Base-by-base conservation (phyloP, 768 basidiomycete species). In the Leccinellum luteum region DNA sequence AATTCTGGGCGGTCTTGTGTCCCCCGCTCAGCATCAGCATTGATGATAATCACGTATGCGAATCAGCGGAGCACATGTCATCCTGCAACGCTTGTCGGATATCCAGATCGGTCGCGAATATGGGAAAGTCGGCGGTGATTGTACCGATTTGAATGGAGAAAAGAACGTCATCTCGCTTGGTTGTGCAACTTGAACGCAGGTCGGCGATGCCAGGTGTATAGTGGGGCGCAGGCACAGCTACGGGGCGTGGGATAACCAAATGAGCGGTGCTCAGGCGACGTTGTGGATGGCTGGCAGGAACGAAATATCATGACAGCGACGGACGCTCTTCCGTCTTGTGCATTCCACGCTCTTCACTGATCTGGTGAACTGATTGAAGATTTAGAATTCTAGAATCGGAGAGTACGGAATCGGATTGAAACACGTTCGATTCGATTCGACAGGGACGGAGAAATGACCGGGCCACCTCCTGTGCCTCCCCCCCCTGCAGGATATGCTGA, bases 391-490 rank as follows among this genome's bases (percentile, higher is more conserved):
- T 28, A 30, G 52, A 48, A 53, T n/a, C n/a, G 19, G n/a, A 27
- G 13, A 15, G 47, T 15, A 25, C 44, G 44, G 44, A 15, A 45
- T 45, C 44, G 23, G 23, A 28, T 17, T 12, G 47, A 48, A 48
- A 28, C 47, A 28, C 47, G 47, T 23, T 21, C n/a, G n/a, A n/a
- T n/a, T n/a, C n/a, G n/a, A n/a, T n/a, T n/a, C 19, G 48, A 14
- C 28, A 61, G 59, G 52, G 41, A 47, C 51, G 21, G 23, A 13
- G 4, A 15, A 27, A 67, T 68, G 67, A 25, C 45, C 67, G 48
- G 41, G 8, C 41, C 63, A 67, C 60, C 78, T 67, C 59, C 76
- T 60, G 50, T 66, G 56, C 60, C 76, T 68, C 59, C 69, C 14
- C 63, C 60, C 54, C 69, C 69, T 35, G 27, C 57, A 34, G 31